phyloP scores from a whole-genome alignment of 2,329 filamentous ascomycete species.

The Aspergillus pseudonomiae region DNA sequence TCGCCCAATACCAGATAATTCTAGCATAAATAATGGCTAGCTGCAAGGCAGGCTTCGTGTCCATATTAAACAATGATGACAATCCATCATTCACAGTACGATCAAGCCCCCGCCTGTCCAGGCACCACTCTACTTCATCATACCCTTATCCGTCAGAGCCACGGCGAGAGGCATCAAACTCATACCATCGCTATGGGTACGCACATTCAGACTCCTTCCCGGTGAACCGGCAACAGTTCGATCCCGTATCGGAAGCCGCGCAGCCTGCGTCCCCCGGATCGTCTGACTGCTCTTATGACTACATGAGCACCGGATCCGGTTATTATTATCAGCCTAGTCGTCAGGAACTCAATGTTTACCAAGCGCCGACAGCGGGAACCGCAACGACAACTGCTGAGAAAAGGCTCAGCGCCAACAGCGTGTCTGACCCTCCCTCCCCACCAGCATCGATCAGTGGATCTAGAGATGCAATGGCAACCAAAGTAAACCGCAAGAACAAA shows the following conservation, averaged over 20 bases:
- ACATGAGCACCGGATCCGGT: constrained; percentile 21
- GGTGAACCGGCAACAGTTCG: constrained; percentile 28
- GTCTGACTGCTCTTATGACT: constrained; percentile 39
- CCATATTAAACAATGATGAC: constrained; percentile 53
- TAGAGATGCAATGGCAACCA: constrained; percentile 27
- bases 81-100: constrained; percentile 50
- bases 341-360: constrained; percentile 30
- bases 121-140: constrained; percentile 27
- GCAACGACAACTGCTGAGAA: constrained; percentile 25
- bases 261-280: constrained; percentile 36
- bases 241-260: constrained; percentile 29
- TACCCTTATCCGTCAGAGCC: constrained; percentile 25
- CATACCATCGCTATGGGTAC: constrained; percentile 25
- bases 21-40: constrained; percentile 32
- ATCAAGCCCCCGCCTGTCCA: constrained; percentile 29
- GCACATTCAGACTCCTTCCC: constrained; percentile 30
- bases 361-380: constrained; percentile 21
- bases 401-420: constrained; percentile 26
- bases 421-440: constrained; percentile 33
- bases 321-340: constrained; percentile 33
- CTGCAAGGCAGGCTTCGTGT: constrained; percentile 41
- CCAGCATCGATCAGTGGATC: constrained; percentile 27
- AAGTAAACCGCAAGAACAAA: constrained; percentile 59
- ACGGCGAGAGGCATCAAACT: constrained; percentile 18
- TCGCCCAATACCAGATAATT: constrained; percentile 11